Conservation (phyloP, 331 rosid species). For the Dryas integrifolia region DNA sequence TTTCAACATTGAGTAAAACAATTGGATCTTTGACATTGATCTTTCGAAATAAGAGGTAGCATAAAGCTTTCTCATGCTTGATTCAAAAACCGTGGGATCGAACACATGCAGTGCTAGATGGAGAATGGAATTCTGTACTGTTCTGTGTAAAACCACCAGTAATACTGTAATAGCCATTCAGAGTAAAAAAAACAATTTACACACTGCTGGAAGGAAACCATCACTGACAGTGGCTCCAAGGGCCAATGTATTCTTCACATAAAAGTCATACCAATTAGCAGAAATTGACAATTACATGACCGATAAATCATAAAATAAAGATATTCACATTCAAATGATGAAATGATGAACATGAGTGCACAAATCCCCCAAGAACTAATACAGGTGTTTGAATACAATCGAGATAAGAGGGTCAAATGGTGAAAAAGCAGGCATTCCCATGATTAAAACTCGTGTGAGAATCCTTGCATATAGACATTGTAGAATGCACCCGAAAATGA, state of each 20-base stretch:
- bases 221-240: background rate
- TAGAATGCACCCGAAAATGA: background rate
- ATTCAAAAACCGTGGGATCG: too few species aligned
- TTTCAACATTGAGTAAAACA: too few species aligned
- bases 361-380: background rate
- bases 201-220: background rate
- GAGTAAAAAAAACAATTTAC: background rate
- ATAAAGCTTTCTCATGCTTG: too few species aligned
- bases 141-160: too few species aligned
- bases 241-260: background rate
- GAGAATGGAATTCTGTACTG: too few species aligned
- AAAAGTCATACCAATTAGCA: background rate
- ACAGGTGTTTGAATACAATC: background rate
- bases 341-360: background rate
- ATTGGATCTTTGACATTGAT: too few species aligned
- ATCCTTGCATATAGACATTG: background rate
- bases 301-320: background rate
- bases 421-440: background rate
- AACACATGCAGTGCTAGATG: too few species aligned
- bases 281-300: background rate
- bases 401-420: background rate
- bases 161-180: too few species aligned
- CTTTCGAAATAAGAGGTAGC: too few species aligned
- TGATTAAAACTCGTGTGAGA: background rate
- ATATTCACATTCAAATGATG: background rate